Conservation (phyloP, 441 rosid genomes). For the Gossypium trilobum region DNA sequence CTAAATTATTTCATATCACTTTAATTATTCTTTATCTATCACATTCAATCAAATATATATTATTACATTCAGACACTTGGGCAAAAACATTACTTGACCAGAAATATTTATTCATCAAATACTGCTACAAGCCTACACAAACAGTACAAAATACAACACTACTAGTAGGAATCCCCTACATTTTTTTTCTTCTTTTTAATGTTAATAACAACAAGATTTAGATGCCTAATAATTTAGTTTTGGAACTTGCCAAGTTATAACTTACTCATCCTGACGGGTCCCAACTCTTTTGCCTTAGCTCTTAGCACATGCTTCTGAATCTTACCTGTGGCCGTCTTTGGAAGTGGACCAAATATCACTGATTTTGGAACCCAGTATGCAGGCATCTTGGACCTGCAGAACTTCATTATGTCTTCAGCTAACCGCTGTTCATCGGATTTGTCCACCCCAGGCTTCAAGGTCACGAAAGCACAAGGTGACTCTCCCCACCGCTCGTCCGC, state of each 20-base stretch:
- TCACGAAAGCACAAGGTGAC: slow-evolving; percentile 55
- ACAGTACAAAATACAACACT: no score
- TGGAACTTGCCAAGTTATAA: slow-evolving; percentile 21
- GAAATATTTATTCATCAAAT: no score
- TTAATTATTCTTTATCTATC: no score
- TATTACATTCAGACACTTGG: no score
- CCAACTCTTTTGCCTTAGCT: slow-evolving; percentile 69
- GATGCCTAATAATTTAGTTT: neutral
- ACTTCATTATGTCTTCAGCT: slow-evolving; percentile 57
- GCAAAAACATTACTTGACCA: no score
- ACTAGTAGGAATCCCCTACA: no score
- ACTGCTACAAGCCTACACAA: no score
- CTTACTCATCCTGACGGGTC: slow-evolving; percentile 53
- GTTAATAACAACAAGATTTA: no score
- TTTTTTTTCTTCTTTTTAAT: no score
- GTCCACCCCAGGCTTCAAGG: slow-evolving; percentile 46
- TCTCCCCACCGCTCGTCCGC: slow-evolving; percentile 39
- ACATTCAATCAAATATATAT: no score
- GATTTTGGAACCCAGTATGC: slow-evolving; percentile 83
- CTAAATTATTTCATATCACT: no score
- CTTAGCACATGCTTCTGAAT: slow-evolving; percentile 74
- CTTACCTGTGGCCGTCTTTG: slow-evolving; percentile 87
- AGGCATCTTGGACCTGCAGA: slow-evolving; percentile 57
- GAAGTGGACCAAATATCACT: slow-evolving; percentile 62
- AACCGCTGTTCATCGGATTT: slow-evolving; percentile 27